Evolutionary conservation across 768 basidiomycete species (phyloP).

Genomic region (Serendipita indica): DNA sequence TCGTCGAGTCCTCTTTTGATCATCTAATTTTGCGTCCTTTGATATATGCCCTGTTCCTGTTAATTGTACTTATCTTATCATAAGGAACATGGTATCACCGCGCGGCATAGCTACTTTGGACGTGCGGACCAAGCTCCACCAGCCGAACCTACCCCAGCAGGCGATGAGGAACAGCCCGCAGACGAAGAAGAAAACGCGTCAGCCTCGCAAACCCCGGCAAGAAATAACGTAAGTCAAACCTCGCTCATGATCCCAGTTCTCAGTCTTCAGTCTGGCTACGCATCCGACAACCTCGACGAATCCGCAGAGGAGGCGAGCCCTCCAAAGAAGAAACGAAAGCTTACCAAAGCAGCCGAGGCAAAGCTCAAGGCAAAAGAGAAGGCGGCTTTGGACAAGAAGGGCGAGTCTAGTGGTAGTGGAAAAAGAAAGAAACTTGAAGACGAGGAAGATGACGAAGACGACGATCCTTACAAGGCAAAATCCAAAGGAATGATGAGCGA

Average conservation of each 20-base stretch:
- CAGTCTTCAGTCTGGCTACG: constrained; percentile 30
- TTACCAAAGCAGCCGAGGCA: constrained; percentile 13
- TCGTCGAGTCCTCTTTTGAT: not conserved
- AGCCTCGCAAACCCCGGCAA: constrained; percentile 16
- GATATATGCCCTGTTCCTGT: too few species aligned
- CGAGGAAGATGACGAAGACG: constrained; percentile 16
- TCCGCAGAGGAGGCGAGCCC: constrained; percentile 27
- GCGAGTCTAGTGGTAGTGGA: too few species aligned
- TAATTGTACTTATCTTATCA: not conserved
- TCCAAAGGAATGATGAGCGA: constrained; percentile 20
- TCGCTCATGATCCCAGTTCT: too few species aligned
- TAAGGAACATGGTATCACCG: constrained; percentile 41
- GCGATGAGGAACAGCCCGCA: constrained; percentile 16
- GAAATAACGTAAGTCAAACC: not conserved
- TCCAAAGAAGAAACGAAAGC: constrained; percentile 41
- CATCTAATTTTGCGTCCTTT: too few species aligned
- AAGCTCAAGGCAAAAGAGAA: constrained; percentile 24
- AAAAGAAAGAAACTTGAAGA: constrained; percentile 15
- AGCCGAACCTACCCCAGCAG: not conserved
- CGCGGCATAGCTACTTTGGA: constrained; percentile 14
- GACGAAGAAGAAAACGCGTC: constrained; percentile 10
- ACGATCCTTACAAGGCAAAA: constrained; percentile 4
- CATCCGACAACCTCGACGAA: constrained; percentile 65
- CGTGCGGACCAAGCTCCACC: constrained; percentile 7
- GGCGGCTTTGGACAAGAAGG: constrained; percentile 15